Evolutionary conservation across 371 early-diverging fungal genomes (phyloP).

Genomic region (Mucor indicus): DNA sequence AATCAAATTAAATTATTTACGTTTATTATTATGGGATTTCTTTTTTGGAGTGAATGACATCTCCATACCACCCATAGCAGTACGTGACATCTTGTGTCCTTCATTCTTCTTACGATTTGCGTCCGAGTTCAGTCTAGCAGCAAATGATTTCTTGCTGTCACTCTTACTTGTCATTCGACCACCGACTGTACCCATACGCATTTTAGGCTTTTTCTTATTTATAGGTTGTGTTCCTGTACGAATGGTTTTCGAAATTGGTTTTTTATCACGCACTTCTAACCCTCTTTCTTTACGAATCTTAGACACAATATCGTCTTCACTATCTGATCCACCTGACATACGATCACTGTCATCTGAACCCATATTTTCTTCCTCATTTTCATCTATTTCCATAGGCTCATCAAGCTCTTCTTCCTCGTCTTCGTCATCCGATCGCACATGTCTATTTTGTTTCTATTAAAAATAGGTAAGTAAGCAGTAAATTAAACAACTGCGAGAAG

Average conservation of each 20-base stretch:
- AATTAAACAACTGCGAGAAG: neutral
- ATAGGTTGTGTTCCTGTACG: conserved; percentile 4
- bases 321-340: conserved; percentile 40
- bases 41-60: conserved; percentile 52
- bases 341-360: conserved; percentile 37
- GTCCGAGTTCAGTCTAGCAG: conserved; percentile 34
- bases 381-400: conserved; percentile 40
- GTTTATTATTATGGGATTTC: too few species aligned
- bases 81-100: conserved; percentile 51
- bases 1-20: too few species aligned
- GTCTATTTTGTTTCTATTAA: conserved; percentile 23
- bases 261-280: conserved; percentile 31
- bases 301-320: conserved; percentile 45
- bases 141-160: conserved; percentile 42
- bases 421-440: conserved; percentile 21
- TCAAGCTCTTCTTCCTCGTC: conserved; percentile 32
- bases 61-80: conserved; percentile 64
- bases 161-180: conserved; percentile 28
- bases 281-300: conserved; percentile 49
- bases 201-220: conserved; percentile 35
- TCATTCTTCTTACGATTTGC: conserved; percentile 21
- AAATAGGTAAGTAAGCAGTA: neutral
- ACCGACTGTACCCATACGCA: conserved; percentile 52
- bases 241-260: conserved; percentile 24
- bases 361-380: conserved; percentile 39